A percentile compares a stretch with the other conserved stretches of the same genome.
Conservation (phyloP, 495 filamentous ascomycete species). For the Hypoxylon intermedium region DNA sequence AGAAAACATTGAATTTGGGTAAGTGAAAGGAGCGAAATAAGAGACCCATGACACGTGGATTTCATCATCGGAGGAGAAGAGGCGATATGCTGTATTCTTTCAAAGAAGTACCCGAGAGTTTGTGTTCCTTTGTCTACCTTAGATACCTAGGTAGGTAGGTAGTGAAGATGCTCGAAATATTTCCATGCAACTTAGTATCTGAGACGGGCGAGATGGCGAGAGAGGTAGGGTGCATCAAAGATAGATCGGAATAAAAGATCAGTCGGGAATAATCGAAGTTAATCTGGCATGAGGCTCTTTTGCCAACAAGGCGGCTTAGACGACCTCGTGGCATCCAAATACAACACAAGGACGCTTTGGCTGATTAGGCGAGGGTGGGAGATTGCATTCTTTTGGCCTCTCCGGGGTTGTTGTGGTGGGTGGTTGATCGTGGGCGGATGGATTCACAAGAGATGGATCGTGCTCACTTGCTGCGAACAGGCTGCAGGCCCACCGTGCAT, state of each 20-base stretch:
- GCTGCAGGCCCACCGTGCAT: too few relatives aligned
- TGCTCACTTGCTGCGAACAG: conserved; percentile 11
- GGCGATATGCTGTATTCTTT: not conserved
- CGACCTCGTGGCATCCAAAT: conserved; percentile 36
- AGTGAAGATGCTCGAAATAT: too few relatives aligned
- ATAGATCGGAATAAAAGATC: conserved; percentile 24
- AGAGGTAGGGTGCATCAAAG: not conserved
- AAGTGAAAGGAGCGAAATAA: not conserved
- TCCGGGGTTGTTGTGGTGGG: conserved; percentile 5
- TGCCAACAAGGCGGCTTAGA: conserved; percentile 26
- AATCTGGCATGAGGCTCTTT: conserved; percentile 41
- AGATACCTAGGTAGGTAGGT: too few relatives aligned
- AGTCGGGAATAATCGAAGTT: conserved; percentile 33
- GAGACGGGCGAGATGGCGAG: not conserved
- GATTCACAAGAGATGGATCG: conserved; percentile 26
- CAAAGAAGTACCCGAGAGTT: conserved; percentile 16
- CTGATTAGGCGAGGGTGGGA: conserved; percentile 26
- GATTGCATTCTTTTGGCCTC: conserved; percentile 1
- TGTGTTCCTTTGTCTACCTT: not conserved
- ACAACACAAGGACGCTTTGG: conserved; percentile 25
- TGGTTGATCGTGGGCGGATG: conserved; percentile 9
- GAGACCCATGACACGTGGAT: not conserved
- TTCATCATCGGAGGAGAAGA: conserved; percentile 1
- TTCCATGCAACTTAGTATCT: too few relatives aligned
- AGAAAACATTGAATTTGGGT: not conserved